Percentiles rank a stretch among this genome's conserved stretches.
These are phyloP conservation scores for Elaphomyces granulatus DNA, from an alignment of 495 filamentous ascomycete species.

Conservation along the genomic window DNA sequence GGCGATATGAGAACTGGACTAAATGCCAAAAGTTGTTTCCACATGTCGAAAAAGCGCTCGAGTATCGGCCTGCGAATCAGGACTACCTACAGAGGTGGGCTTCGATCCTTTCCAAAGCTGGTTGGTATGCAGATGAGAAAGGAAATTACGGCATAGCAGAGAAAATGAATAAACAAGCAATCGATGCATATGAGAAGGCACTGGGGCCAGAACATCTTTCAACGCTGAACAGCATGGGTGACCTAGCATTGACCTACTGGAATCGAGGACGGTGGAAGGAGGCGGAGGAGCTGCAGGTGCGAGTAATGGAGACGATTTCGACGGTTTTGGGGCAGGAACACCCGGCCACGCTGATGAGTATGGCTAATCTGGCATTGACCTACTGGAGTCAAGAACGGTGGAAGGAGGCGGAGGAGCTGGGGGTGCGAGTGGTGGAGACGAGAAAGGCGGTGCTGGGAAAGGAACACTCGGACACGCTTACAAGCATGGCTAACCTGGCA, in stretches of 20 bases:
- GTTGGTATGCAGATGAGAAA: conserved; percentile 6
- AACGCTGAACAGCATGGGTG: conserved; percentile 9
- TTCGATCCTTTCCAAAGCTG: conserved; percentile 10
- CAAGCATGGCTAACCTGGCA: conserved; percentile 5
- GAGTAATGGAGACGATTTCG: conserved; percentile 8
- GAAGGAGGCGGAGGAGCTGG: conserved; percentile 16
- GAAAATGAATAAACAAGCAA: conserved; percentile 6
- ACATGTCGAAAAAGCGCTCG: conserved; percentile 10
- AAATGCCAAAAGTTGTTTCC: conserved; percentile 14
- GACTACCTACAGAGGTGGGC: conserved; percentile 8
- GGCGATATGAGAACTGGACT: conserved; percentile 20
- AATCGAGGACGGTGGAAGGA: conserved; percentile 10
- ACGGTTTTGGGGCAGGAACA: conserved; percentile 12
- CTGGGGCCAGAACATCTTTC: conserved; percentile 8
- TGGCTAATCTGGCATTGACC: conserved; percentile 17
- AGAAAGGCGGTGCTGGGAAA: conserved; percentile 7
- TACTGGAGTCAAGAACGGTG: conserved; percentile 17
- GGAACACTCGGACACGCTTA: conserved; percentile 2
- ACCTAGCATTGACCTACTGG: conserved; percentile 11
- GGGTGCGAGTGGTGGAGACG: conserved; percentile 14
- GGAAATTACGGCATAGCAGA: conserved; percentile 3
- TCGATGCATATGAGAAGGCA: conserved; percentile 5
- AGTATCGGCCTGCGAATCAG: conserved; percentile 4
- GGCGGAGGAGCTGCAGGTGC: conserved; percentile 6
- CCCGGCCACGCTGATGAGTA: conserved; percentile 15